Conservation (phyloP, 176 grass and related monocot genomes). For the Miscanthus lutarioriparius region DNA sequence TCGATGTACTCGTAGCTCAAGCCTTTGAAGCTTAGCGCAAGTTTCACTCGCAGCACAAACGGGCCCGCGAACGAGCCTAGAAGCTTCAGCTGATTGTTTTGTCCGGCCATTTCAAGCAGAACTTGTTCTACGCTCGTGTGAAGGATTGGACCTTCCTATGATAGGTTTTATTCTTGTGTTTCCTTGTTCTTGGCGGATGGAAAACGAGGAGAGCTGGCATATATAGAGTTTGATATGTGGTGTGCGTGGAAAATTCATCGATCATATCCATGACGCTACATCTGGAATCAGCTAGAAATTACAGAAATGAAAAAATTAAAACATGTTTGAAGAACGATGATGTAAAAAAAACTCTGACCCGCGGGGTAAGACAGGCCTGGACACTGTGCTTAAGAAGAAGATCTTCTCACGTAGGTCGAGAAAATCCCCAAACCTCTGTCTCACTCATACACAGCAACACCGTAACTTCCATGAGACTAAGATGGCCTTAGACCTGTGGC, state of each 20-base stretch:
- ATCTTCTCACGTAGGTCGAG: too few species aligned
- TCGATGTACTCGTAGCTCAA: slow-evolving; percentile 36
- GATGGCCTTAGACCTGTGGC: too few species aligned
- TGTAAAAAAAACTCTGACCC: not conserved
- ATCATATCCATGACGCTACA: not conserved
- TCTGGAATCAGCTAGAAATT: not conserved
- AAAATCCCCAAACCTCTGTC: too few species aligned
- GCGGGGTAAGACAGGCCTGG: too few species aligned
- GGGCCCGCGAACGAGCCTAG: slow-evolving; percentile 11
- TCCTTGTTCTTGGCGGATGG: not conserved
- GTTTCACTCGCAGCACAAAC: slow-evolving; percentile 13
- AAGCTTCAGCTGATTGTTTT: slow-evolving; percentile 36
- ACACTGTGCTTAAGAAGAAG: too few species aligned
- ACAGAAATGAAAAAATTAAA: not conserved
- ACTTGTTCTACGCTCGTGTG: not conserved
- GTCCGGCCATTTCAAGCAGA: not conserved
- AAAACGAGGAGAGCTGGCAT: not conserved
- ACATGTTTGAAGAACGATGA: not conserved
- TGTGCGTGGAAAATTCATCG: not conserved
- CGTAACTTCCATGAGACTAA: too few species aligned
- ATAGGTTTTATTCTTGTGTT: not conserved
- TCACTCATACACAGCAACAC: too few species aligned
- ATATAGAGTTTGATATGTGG: not conserved
- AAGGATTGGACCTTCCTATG: not conserved
- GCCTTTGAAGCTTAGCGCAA: slow-evolving; percentile 40